These are phyloP conservation scores for Tricholoma sp. DNA, from an alignment of 768 basidiomycete species.

Conservation along the genomic window DNA sequence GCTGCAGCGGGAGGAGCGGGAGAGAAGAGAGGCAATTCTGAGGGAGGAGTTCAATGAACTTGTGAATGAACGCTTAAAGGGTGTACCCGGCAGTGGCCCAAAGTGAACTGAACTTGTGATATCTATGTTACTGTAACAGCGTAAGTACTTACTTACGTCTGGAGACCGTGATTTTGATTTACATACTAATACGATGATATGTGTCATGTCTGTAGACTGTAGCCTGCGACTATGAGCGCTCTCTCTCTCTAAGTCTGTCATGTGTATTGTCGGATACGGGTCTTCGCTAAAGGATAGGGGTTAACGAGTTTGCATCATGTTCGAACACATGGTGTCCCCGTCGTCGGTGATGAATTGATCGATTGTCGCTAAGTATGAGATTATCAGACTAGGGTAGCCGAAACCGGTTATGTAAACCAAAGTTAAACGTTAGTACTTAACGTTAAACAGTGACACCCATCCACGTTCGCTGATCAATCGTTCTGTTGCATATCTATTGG, in stretches of 20 bases:
- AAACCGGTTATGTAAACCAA: too few species aligned
- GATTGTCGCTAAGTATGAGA: too few species aligned
- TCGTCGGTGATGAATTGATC: too few species aligned
- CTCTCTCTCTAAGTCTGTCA: neutral
- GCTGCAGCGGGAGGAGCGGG: slow-evolving; percentile 90
- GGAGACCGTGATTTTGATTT: neutral
- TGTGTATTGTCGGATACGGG: neutral
- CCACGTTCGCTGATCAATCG: too few species aligned
- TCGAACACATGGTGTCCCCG: too few species aligned
- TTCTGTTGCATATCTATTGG: too few species aligned
- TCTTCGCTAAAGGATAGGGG: neutral
- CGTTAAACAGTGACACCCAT: too few species aligned
- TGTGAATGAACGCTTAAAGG: slow-evolving; percentile 70
- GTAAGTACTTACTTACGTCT: too few species aligned
- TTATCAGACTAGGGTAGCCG: too few species aligned
- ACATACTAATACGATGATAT: neutral
- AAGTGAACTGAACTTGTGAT: slow-evolving; percentile 2
- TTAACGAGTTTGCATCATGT: too few species aligned
- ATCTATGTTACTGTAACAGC: too few species aligned
- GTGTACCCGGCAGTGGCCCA: slow-evolving; percentile 10
- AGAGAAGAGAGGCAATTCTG: slow-evolving; percentile 84
- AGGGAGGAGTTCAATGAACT: slow-evolving; percentile 88
- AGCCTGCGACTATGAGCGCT: neutral
- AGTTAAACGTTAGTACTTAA: too few species aligned
- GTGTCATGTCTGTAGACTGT: neutral